These are phyloP conservation scores for Pseudopyrenochaeta lycopersici DNA, from an alignment of 2,329 filamentous ascomycete genomes.

Conservation along the genomic window DNA sequence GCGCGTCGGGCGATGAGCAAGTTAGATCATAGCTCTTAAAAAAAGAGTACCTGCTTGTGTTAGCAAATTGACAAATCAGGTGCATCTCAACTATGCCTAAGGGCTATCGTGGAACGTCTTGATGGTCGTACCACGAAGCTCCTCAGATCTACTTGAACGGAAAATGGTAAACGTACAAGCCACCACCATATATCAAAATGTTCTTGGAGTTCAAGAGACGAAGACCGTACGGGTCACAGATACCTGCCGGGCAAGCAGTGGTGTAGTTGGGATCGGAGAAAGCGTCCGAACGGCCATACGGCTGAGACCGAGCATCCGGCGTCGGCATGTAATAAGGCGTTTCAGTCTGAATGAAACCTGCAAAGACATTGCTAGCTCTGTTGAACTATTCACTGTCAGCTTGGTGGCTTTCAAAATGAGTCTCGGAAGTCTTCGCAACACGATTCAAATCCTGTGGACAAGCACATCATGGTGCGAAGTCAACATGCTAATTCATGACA, in stretches of 20 bases:
- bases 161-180: conserved; percentile 56
- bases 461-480: neutral
- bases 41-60: conserved; percentile 62
- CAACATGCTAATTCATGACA: neutral
- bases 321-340: conserved; percentile 87
- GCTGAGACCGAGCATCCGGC: conserved; percentile 71
- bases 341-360: conserved; percentile 87
- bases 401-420: no score
- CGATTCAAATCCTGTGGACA: neutral
- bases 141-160: neutral
- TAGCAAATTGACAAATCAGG: neutral
- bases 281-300: conserved; percentile 63
- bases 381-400: conserved; percentile 56
- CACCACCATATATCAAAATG: conserved; percentile 70
- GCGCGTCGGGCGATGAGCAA: conserved; percentile 34
- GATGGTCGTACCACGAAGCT: neutral
- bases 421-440: neutral
- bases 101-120: neutral
- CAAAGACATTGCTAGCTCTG: conserved; percentile 80
- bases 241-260: conserved; percentile 37
- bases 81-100: neutral
- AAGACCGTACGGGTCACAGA: conserved; percentile 67
- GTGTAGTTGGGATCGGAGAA: conserved; percentile 76
- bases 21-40: conserved; percentile 68
- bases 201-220: conserved; percentile 66